Evolutionary conservation across 352 stramenopile species (phyloP), one percentile per base, ranked within the genome.

Genomic region (Blastocystis sp.): DNA sequence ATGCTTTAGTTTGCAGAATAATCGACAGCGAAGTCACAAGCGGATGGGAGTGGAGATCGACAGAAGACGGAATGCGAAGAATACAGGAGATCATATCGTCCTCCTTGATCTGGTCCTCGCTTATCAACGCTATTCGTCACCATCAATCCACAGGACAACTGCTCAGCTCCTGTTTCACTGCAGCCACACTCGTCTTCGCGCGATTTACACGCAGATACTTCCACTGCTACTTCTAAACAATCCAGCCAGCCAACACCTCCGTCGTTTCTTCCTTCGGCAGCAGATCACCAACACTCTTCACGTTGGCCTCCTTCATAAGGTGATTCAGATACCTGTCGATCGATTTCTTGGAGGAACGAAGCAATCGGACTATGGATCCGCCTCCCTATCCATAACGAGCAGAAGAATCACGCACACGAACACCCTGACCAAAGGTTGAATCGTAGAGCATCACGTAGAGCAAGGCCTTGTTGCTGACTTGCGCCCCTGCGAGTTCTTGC

Each of bases 1-100:
- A 95, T 74, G 93, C 93, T 66, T 95, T 95, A 89, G 95, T 93
- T 90, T 96, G 93, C 54, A 96, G 89, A 40, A 96, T 91, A 0
- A 95, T 79, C 45, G 94, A 94, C n/a, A 92, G 93, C 19, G 84
- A 92, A 52, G 92, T 93, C 52, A 95, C 93, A 54, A 95, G 91
- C 61, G 90, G 89, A 80, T 95, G 93, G 68, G 94, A 92, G 89
- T 95, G 93, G 45, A 95, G 89, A 90, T 95, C 93, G 24, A 93
- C 94, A n/a, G 93, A 93, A 1, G 91, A 91, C 14, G 92, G 93
- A 52, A 96, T 79, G 57, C 95, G 92, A 3, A 96, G 90, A 87
- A 96, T 70, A 57, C 95, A 92, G 21, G 87, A 89, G 42, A 96
- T 91, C 52, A 94, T 89, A 19, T 69, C 87, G 70, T 95, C 92